These are phyloP conservation scores for Lathyrus sativus DNA, from an alignment of 306 rosid species.

Conservation along the genomic window DNA sequence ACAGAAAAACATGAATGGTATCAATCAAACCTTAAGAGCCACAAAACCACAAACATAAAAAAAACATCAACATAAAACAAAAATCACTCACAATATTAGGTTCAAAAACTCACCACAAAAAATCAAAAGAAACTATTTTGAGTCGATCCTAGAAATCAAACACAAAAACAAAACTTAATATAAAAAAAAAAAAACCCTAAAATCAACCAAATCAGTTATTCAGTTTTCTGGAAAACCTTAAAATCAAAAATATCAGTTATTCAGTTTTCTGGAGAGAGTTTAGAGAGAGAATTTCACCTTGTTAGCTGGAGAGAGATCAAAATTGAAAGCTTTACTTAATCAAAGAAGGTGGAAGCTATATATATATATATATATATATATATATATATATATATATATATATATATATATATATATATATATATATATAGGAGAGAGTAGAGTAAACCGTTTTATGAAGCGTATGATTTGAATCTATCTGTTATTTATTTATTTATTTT, in stretches of 20 bases:
- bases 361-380: background rate
- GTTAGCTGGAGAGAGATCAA: background rate
- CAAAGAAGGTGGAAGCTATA: background rate
- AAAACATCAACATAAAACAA: background rate
- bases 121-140: conserved; percentile 13
- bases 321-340: background rate
- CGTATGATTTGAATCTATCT: background rate
- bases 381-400: too few species aligned
- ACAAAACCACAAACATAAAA: conserved; percentile 4
- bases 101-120: background rate
- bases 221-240: conserved; percentile 1
- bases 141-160: conserved; percentile 30
- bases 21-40: conserved; percentile 11
- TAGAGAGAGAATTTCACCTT: conserved; percentile 35
- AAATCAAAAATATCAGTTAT: conserved; percentile 6
- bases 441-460: background rate
- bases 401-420: too few species aligned
- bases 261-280: background rate
- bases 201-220: conserved; percentile 7
- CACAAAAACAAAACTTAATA: conserved; percentile 1
- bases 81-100: background rate
- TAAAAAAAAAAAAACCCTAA: background rate
- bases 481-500: too few species aligned
- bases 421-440: background rate
- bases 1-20: background rate